These are phyloP conservation scores for Clonostachys solani DNA, from an alignment of 2,329 filamentous ascomycete genomes.

Conservation along the genomic window DNA sequence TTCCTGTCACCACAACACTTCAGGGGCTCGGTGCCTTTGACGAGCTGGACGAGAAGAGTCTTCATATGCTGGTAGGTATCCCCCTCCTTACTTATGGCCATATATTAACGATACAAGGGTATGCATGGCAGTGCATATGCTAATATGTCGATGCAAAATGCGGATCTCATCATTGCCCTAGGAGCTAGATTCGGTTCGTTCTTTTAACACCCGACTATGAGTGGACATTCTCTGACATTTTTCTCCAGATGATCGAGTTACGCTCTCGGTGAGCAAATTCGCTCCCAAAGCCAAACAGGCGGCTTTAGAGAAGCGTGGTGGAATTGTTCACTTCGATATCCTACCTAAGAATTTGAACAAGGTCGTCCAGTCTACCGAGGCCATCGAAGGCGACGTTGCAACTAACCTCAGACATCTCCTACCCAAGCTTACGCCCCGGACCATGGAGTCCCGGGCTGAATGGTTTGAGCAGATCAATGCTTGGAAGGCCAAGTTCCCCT, in stretches of 20 bases:
- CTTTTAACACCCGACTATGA: no score
- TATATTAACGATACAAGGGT: no score
- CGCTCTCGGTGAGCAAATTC: slow-evolving; percentile 75
- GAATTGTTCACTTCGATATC: slow-evolving; percentile 96
- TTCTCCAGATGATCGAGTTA: slow-evolving; percentile 98
- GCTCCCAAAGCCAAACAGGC: slow-evolving; percentile 84
- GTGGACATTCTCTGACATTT: no score
- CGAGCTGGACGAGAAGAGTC: slow-evolving; percentile 86
- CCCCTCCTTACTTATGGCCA: no score
- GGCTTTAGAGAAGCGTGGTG: slow-evolving; percentile 78
- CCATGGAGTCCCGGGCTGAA: slow-evolving; percentile 63
- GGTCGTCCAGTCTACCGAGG: slow-evolving; percentile 93
- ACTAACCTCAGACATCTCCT: slow-evolving; percentile 73
- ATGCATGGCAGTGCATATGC: slow-evolving; percentile 98
- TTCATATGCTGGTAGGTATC: slow-evolving; percentile 99
- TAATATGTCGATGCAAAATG: slow-evolving; percentile 97
- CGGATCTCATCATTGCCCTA: slow-evolving; percentile 91
- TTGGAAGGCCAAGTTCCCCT: slow-evolving; percentile 92
- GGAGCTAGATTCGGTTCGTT: slow-evolving; percentile 92
- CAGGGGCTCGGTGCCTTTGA: slow-evolving; percentile 91
- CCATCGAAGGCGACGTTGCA: slow-evolving; percentile 87
- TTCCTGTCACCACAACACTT: slow-evolving; percentile 93
- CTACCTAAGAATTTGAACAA: slow-evolving; percentile 99
- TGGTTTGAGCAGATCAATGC: slow-evolving; percentile 88
- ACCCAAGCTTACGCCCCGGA: slow-evolving; percentile 61